A percentile compares a stretch with the other conserved stretches of the same genome.
Conservation (phyloP, 1,139 yeast species). For the Candida sojae region DNA sequence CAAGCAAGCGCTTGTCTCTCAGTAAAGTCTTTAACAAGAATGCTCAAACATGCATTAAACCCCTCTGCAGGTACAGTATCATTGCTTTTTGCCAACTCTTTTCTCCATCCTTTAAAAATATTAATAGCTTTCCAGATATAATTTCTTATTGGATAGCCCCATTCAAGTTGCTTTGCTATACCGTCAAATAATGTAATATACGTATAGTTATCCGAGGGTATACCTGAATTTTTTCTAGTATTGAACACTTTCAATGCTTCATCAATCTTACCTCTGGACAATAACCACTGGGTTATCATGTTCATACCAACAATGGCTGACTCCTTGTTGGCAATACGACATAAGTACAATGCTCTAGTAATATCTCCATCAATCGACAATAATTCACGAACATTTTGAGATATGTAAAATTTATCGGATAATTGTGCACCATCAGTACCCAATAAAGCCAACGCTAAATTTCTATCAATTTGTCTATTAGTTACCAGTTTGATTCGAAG, state of each 20-base stretch:
- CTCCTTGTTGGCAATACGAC: slow-evolving; percentile 42
- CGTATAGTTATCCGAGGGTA: slow-evolving; percentile 54
- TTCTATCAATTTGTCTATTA: slow-evolving; percentile 36
- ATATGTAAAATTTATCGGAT: slow-evolving; percentile 56
- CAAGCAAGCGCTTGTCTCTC: slow-evolving; percentile 40
- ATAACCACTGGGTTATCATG: slow-evolving; percentile 50
- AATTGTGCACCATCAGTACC: slow-evolving; percentile 61
- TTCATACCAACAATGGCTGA: slow-evolving; percentile 66
- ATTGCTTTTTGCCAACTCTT: slow-evolving; percentile 15
- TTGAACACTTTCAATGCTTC: slow-evolving; percentile 50
- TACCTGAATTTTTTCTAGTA: slow-evolving; percentile 62
- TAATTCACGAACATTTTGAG: slow-evolving; percentile 52
- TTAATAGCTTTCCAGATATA: slow-evolving; percentile 24
- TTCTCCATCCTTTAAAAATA: slow-evolving; percentile 21
- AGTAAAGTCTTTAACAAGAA: slow-evolving; percentile 34
- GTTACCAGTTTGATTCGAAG: slow-evolving; percentile 24
- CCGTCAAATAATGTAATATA: slow-evolving; percentile 61
- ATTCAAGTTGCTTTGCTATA: slow-evolving; percentile 41
- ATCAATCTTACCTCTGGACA: slow-evolving; percentile 40
- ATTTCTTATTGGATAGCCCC: slow-evolving; percentile 32
- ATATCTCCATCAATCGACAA: slow-evolving; percentile 46
- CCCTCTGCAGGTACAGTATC: slow-evolving; percentile 22
- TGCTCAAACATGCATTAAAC: slow-evolving; percentile 42
- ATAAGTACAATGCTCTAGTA: slow-evolving; percentile 54
- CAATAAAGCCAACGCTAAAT: slow-evolving; percentile 50